A percentile compares a stretch with the other conserved stretches of the same genome.
phyloP scores from a whole-genome alignment of 2,329 filamentous ascomycete genomes.

The Akanthomyces dipterigenus region DNA sequence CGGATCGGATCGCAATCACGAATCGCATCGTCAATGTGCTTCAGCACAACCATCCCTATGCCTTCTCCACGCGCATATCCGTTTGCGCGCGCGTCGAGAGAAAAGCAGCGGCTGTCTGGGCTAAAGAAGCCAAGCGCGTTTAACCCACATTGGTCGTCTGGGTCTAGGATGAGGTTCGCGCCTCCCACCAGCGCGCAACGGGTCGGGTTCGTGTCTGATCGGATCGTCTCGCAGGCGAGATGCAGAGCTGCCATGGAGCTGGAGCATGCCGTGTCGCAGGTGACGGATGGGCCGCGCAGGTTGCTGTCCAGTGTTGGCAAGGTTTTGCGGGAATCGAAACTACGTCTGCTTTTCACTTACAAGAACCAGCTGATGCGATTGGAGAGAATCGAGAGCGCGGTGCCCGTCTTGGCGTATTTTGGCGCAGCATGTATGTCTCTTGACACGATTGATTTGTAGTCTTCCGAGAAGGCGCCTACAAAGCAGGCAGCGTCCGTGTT shows the following conservation, averaged over 20 bases:
- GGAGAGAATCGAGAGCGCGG: neutral
- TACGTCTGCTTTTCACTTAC: neutral
- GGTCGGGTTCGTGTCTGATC: neutral
- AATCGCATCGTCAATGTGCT: slow-evolving; percentile 36
- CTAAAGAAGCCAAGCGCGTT: neutral
- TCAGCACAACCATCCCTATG: slow-evolving; percentile 34
- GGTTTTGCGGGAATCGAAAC: neutral
- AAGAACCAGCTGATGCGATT: neutral
- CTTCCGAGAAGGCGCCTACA: neutral
- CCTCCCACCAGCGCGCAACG: neutral
- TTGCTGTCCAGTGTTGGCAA: neutral
- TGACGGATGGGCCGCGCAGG: neutral
- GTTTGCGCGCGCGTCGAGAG: slow-evolving; percentile 34
- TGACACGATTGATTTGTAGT: neutral
- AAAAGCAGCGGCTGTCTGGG: neutral
- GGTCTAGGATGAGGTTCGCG: neutral
- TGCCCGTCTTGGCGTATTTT: neutral
- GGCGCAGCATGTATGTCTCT: neutral
- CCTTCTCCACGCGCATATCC: slow-evolving; percentile 46
- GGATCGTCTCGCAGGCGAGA: neutral
- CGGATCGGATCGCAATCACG: slow-evolving; percentile 27
- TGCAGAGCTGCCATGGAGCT: neutral
- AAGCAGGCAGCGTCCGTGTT: neutral
- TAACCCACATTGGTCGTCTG: neutral
- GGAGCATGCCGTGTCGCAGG: neutral